Conservation (phyloP, 129 eudicot genomes). For the Artemisia annua region DNA sequence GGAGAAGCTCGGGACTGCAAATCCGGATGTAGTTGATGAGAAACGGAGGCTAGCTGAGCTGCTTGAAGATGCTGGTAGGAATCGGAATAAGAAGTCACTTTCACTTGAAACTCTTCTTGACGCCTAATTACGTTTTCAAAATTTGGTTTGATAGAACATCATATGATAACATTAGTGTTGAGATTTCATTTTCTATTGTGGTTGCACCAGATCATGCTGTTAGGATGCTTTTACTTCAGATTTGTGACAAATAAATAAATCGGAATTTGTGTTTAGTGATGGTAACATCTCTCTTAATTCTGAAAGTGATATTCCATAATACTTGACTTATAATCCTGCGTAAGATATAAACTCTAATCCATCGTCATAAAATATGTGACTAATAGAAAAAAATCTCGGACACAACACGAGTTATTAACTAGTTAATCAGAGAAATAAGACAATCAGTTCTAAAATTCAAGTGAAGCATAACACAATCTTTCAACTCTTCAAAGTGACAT, state of each 20-base stretch:
- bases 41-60: constrained; percentile 59
- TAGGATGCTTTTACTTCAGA: constrained; percentile 32
- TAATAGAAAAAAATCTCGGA: too few species aligned
- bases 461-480: too few species aligned
- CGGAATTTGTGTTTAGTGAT: constrained; percentile 11
- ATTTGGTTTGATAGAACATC: constrained; percentile 18
- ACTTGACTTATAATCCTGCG: background rate
- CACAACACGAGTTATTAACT: too few species aligned
- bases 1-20: constrained; percentile 94
- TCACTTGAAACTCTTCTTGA: constrained; percentile 72
- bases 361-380: too few species aligned
- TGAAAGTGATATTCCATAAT: constrained; percentile 16
- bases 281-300: constrained; percentile 10
- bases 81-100: constrained; percentile 54
- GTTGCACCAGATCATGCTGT: constrained; percentile 33
- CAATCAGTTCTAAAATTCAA: too few species aligned
- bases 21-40: constrained; percentile 86
- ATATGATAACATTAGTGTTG: constrained; percentile 37
- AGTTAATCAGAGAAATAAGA: too few species aligned
- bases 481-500: too few species aligned
- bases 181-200: constrained; percentile 48
- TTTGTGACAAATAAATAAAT: constrained; percentile 34
- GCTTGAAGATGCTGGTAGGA: constrained; percentile 65
- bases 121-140: constrained; percentile 28
- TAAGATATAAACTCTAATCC: background rate